A percentile compares a stretch with the other conserved stretches of the same genome.
Conservation (phyloP, 805 yeast genomes). For the Kodamaea kakaduensis region DNA sequence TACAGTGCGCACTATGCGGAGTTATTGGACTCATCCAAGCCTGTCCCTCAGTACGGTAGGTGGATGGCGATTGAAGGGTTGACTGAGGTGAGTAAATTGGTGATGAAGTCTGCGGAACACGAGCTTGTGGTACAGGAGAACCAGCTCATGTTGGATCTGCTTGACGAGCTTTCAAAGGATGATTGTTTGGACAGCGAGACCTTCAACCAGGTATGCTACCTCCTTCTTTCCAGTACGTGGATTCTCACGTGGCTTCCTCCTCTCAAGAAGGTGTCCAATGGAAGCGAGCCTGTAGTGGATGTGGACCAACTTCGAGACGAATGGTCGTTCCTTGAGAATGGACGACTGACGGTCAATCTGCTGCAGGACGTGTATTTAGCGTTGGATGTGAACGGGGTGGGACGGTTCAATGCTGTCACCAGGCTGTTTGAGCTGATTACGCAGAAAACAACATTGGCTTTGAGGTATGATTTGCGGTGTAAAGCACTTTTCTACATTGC, state of each 20-base stretch:
- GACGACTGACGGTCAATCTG: slow-evolving; percentile 19
- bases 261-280: slow-evolving; percentile 40
- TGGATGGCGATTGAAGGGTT: slow-evolving; percentile 35
- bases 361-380: slow-evolving; percentile 30
- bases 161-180: slow-evolving; percentile 32
- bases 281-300: slow-evolving; percentile 15
- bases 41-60: slow-evolving; percentile 23
- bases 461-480: slow-evolving; percentile 56
- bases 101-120: slow-evolving; percentile 21
- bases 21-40: slow-evolving; percentile 25
- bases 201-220: slow-evolving; percentile 47
- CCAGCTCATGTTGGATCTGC: slow-evolving; percentile 12
- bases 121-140: slow-evolving; percentile 21
- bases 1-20: slow-evolving; percentile 34
- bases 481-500: slow-evolving; percentile 51
- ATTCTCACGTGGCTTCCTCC: slow-evolving; percentile 57
- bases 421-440: slow-evolving; percentile 31
- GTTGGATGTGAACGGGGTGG: slow-evolving; percentile 26
- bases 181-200: slow-evolving; percentile 54
- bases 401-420: slow-evolving; percentile 36
- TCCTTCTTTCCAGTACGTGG: slow-evolving; percentile 56
- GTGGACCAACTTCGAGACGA: slow-evolving; percentile 36
- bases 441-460: slow-evolving; percentile 39
- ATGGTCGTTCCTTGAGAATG: slow-evolving; percentile 42
- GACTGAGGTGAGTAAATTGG: slow-evolving; percentile 17